A percentile compares a stretch with the other conserved stretches of the same genome.
phyloP scores from a whole-genome alignment of 345 rosid genomes.

The Eucalyptus virginea region DNA sequence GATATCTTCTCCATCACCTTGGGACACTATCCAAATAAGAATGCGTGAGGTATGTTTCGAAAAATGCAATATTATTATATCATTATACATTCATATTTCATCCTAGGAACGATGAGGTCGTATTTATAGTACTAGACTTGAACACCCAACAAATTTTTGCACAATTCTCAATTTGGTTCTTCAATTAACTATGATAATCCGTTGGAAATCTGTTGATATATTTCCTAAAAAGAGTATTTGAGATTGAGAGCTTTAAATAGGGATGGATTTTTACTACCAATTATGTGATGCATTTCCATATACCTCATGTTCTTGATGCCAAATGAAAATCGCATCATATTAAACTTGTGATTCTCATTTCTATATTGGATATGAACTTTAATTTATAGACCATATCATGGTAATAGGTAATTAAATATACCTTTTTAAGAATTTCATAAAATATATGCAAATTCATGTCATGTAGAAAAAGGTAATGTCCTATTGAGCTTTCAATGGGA shows the following conservation, averaged over 20 bases:
- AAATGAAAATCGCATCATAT: not conserved
- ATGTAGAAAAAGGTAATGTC: not conserved
- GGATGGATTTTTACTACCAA: too few relatives aligned
- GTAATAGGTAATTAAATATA: not conserved
- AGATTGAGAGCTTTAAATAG: not conserved
- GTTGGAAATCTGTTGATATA: too few relatives aligned
- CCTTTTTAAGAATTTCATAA: not conserved
- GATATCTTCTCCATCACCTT: too few relatives aligned
- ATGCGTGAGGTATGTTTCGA: not conserved
- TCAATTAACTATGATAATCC: not conserved
- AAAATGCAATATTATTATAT: too few relatives aligned
- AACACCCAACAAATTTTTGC: too few relatives aligned
- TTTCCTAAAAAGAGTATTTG: not conserved
- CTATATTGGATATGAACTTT: not conserved
- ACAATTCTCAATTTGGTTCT: not conserved
- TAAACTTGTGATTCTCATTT: not conserved
- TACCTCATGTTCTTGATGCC: not conserved
- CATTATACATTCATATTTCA: not conserved
- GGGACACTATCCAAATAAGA: too few relatives aligned
- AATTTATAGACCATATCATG: too few relatives aligned
- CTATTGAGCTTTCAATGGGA: not conserved
- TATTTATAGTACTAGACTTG: not conserved
- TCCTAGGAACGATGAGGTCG: not conserved
- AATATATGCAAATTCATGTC: not conserved
- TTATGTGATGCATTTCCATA: not conserved